These are phyloP conservation scores for Microstegium vimineum DNA, from an alignment of 176 grass and related monocot species.

Conservation along the genomic window DNA sequence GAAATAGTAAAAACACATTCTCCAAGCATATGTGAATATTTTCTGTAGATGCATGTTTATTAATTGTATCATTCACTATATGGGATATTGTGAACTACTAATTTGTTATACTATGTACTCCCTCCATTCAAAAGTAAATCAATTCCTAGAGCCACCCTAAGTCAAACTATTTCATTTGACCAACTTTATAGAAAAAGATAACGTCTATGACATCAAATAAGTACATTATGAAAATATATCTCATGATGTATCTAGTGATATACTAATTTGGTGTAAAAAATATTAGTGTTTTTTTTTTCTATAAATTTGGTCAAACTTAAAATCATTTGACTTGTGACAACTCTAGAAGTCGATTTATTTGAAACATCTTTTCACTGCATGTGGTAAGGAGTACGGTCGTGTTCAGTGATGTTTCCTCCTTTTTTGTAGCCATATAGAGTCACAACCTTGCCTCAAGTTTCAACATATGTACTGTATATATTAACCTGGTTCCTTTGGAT, in stretches of 20 bases:
- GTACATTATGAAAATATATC: not conserved
- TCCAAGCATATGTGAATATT: not conserved
- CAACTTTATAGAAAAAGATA: not conserved
- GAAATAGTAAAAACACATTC: not conserved
- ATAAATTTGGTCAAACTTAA: not conserved
- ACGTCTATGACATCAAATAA: not conserved
- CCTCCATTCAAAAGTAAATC: not conserved
- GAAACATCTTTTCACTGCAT: not conserved
- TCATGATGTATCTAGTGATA: not conserved
- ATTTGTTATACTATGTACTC: not conserved
- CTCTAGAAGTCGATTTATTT: not conserved
- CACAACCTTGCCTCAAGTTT: not conserved
- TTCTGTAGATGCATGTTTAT: not conserved
- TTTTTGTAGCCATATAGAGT: not conserved
- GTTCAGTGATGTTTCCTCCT: not conserved
- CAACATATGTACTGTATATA: not conserved
- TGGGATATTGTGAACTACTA: not conserved
- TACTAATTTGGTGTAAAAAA: not conserved
- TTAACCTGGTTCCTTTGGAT: not conserved
- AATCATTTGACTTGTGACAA: not conserved
- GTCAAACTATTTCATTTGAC: not conserved
- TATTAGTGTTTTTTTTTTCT: not conserved
- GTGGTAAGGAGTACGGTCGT: not conserved
- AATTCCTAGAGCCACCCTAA: not conserved
- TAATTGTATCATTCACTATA: not conserved